Conservation (phyloP, 495 filamentous ascomycete genomes). For the Xylaria flabelliformis region DNA sequence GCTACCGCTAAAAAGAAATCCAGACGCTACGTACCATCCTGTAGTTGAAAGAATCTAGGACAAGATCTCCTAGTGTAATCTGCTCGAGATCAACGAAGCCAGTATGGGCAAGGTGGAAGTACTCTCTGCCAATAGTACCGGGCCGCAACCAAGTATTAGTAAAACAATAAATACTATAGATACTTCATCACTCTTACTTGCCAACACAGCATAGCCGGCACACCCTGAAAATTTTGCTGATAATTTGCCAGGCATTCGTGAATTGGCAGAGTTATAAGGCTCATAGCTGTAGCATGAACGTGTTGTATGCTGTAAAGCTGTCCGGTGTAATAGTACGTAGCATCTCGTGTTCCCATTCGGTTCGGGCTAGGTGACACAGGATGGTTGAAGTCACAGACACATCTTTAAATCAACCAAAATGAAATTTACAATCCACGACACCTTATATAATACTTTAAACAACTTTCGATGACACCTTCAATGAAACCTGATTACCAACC, state of each 20-base stretch:
- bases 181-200: background rate
- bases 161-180: background rate
- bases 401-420: background rate
- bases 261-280: background rate
- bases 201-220: background rate
- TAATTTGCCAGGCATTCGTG: background rate
- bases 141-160: too few species aligned
- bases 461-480: slow-evolving; percentile 18
- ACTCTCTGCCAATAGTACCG: background rate
- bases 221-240: background rate
- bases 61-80: too few species aligned
- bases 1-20: too few species aligned
- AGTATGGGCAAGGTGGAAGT: background rate
- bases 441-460: background rate
- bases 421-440: slow-evolving; percentile 5
- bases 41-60: too few species aligned
- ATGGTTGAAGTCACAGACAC: background rate
- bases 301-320: background rate
- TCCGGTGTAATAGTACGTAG: background rate
- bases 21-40: too few species aligned
- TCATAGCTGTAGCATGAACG: background rate
- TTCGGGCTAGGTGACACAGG: background rate
- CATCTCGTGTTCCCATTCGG: background rate
- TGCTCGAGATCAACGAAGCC: too few species aligned
- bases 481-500: slow-evolving; percentile 44